Evolutionary conservation across 2,329 filamentous ascomycete genomes (phyloP).

Genomic region (Lasiodiplodia sp.): DNA sequence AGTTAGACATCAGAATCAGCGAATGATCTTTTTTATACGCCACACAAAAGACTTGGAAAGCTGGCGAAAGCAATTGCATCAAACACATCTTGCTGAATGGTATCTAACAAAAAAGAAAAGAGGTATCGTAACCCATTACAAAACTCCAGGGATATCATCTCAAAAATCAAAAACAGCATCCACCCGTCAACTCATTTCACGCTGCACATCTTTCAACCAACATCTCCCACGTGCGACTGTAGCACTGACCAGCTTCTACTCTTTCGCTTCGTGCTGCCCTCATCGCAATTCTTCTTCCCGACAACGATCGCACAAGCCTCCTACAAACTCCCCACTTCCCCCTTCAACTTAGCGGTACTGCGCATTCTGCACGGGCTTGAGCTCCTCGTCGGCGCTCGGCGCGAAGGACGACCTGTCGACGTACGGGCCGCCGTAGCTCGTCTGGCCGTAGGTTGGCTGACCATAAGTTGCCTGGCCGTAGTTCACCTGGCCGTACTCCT

Average conservation of each 20-base stretch:
- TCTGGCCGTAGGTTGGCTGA: conserved; percentile 10
- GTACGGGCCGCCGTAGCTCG: not conserved
- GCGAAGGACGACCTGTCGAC: not conserved
- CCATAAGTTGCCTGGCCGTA: not conserved
- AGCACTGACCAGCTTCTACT: too few species aligned
- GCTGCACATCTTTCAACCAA: not conserved
- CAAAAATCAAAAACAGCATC: not conserved
- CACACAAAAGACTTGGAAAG: not conserved
- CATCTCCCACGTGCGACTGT: not conserved
- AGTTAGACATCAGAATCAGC: too few species aligned
- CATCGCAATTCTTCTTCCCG: not conserved
- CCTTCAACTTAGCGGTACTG: not conserved
- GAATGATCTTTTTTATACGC: not conserved
- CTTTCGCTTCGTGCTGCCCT: not conserved
- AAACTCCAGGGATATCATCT: conserved; percentile 2
- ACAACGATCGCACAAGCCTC: not conserved
- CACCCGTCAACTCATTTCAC: not conserved
- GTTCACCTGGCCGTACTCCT: conserved; percentile 13
- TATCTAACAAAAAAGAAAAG: not conserved
- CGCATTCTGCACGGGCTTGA: not conserved
- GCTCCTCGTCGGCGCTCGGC: not conserved
- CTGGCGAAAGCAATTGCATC: not conserved
- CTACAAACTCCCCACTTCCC: not conserved
- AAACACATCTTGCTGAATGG: not conserved
- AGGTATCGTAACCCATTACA: not conserved